Conservation (phyloP, 2,329 filamentous ascomycete species). For the Aspergillus melleus region DNA sequence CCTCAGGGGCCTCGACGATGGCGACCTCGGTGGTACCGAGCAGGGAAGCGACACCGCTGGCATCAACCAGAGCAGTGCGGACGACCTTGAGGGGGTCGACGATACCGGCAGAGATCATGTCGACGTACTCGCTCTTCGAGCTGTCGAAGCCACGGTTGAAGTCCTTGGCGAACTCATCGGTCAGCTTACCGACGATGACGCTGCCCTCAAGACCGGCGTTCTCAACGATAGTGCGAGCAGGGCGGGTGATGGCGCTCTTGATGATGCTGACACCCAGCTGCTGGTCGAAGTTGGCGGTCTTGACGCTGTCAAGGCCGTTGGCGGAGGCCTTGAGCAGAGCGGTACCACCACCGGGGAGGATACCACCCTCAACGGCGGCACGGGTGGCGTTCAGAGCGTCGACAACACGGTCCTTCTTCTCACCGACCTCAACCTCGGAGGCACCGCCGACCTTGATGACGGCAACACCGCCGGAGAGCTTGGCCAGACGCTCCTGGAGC, state of each 20-base stretch:
- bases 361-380: slow-evolving; percentile 97
- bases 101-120: slow-evolving; percentile 97
- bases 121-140: slow-evolving; percentile 94
- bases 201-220: slow-evolving; percentile 95
- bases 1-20: slow-evolving; percentile 92
- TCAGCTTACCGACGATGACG: slow-evolving; percentile 96
- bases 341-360: slow-evolving; percentile 96
- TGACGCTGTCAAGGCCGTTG: slow-evolving; percentile 80
- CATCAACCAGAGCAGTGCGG: slow-evolving; percentile 90
- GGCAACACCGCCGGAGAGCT: slow-evolving; percentile 97
- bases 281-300: slow-evolving; percentile 96
- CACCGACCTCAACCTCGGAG: slow-evolving; percentile 96
- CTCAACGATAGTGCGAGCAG: slow-evolving; percentile 93
- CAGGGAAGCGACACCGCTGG: slow-evolving; percentile 92
- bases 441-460: slow-evolving; percentile 99
- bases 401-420: slow-evolving; percentile 99
- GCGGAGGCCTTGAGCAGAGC: slow-evolving; percentile 94
- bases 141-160: slow-evolving; percentile 99
- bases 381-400: slow-evolving; percentile 97
- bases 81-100: slow-evolving; percentile 99
- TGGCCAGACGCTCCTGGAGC: slow-evolving; percentile 98
- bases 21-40: slow-evolving; percentile 98
- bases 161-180: slow-evolving; percentile 84
- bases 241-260: slow-evolving; percentile 96
- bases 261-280: slow-evolving; percentile 97